A percentile compares a stretch with the other conserved stretches of the same genome.
Evolutionary conservation across 2,329 filamentous ascomycete genomes (phyloP).

Genomic region (Colletotrichum higginsianum): DNA sequence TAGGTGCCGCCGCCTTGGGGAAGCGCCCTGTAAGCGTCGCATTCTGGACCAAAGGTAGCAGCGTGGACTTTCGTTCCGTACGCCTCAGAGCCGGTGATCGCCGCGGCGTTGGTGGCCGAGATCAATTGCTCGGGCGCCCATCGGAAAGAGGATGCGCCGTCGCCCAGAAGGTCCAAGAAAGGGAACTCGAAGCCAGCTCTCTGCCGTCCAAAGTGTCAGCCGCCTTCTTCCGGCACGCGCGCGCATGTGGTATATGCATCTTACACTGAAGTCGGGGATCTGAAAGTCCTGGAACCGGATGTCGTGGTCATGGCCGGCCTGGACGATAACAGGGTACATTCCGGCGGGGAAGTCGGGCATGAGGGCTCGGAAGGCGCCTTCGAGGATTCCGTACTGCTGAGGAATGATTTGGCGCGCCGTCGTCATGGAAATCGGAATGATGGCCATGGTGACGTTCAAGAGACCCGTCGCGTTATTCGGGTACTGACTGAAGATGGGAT

Average conservation of each 20-base stretch:
- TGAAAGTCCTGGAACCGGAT: slow-evolving; percentile 58
- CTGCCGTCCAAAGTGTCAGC: slow-evolving; percentile 48
- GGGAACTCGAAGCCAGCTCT: slow-evolving; percentile 68
- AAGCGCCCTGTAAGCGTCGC: slow-evolving; percentile 62
- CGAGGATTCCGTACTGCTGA: slow-evolving; percentile 63
- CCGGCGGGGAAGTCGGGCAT: slow-evolving; percentile 64
- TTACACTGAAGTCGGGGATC: slow-evolving; percentile 64
- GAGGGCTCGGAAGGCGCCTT: slow-evolving; percentile 61
- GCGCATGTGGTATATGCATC: slow-evolving; percentile 45
- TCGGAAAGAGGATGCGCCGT: slow-evolving; percentile 66
- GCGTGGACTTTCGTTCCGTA: slow-evolving; percentile 63
- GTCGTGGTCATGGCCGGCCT: slow-evolving; percentile 66
- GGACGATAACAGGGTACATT: slow-evolving; percentile 68
- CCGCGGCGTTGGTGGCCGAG: slow-evolving; percentile 57
- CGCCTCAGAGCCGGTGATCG: slow-evolving; percentile 59
- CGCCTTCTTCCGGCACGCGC: not conserved
- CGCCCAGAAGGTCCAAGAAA: slow-evolving; percentile 67
- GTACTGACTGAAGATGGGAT: slow-evolving; percentile 63
- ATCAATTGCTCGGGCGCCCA: slow-evolving; percentile 65
- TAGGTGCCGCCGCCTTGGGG: slow-evolving; percentile 40
- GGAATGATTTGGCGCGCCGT: slow-evolving; percentile 65
- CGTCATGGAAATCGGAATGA: slow-evolving; percentile 65
- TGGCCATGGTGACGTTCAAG: slow-evolving; percentile 66
- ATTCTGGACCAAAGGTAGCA: slow-evolving; percentile 61
- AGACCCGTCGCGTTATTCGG: slow-evolving; percentile 65